phyloP scores from a whole-genome alignment of 495 filamentous ascomycete species.

The Immersiella caudata region DNA sequence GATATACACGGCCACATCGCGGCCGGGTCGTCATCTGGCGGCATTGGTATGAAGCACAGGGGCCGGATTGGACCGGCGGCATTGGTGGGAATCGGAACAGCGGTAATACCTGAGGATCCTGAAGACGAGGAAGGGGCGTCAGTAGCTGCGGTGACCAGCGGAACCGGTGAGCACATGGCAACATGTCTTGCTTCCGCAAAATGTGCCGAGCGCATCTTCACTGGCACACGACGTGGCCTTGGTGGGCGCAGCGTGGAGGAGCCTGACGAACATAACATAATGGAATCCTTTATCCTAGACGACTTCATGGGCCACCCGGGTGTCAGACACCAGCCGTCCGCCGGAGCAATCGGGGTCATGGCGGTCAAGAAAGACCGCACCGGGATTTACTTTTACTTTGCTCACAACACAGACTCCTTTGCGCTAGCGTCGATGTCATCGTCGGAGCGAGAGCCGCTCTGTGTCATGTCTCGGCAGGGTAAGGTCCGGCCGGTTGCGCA shows the following conservation, averaged over 20 bases:
- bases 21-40: slow-evolving; percentile 97
- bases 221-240: slow-evolving; percentile 58
- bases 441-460: slow-evolving; percentile 67
- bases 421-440: slow-evolving; percentile 86
- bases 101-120: slow-evolving; percentile 71
- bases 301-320: slow-evolving; percentile 88
- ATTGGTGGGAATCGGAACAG: slow-evolving; percentile 85
- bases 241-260: slow-evolving; percentile 62
- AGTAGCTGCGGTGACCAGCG: slow-evolving; percentile 82
- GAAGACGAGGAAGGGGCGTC: slow-evolving; percentile 57
- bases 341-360: slow-evolving; percentile 81
- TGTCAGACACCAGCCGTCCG: slow-evolving; percentile 67
- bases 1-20: slow-evolving; percentile 85
- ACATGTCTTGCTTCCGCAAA: slow-evolving; percentile 81
- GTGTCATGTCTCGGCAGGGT: slow-evolving; percentile 77
- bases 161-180: slow-evolving; percentile 96
- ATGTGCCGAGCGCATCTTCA: slow-evolving; percentile 76
- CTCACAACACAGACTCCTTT: slow-evolving; percentile 92
- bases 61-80: slow-evolving; percentile 92
- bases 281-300: slow-evolving; percentile 68
- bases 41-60: slow-evolving; percentile 96
- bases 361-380: slow-evolving; percentile 73
- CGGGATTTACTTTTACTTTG: slow-evolving; percentile 80
- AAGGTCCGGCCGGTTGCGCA: slow-evolving; percentile 45
- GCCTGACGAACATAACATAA: slow-evolving; percentile 69